phyloP scores from a whole-genome alignment of 1,284 basidiomycete genomes.

The Ceratobasidium sp. region DNA sequence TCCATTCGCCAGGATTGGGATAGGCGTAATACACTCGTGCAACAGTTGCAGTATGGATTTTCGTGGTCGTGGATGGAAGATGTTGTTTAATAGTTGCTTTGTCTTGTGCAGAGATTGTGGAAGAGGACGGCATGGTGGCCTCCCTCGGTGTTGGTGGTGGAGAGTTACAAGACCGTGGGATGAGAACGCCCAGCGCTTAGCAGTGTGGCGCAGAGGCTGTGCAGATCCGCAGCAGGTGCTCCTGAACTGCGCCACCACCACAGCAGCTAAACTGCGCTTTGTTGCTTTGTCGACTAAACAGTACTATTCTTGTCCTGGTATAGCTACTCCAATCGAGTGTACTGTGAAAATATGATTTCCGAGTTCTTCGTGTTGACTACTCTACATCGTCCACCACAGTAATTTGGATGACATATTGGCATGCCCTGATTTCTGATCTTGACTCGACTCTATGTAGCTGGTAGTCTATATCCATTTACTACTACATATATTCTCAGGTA shows the following conservation, averaged over 20 bases:
- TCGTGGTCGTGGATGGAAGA: conserved; percentile 68
- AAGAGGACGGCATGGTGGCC: conserved; percentile 73
- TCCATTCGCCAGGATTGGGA: conserved; percentile 81
- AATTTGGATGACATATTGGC: no score
- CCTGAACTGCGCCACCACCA: background rate
- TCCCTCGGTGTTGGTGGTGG: conserved; percentile 6
- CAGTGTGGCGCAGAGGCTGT: background rate
- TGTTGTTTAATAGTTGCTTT: conserved; percentile 80
- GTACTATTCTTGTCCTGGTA: background rate
- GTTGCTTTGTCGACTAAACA: background rate
- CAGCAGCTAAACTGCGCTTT: background rate
- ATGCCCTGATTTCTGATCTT: no score
- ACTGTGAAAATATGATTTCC: no score
- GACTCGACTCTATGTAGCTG: no score
- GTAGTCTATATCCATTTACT: no score
- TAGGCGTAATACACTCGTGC: conserved; percentile 90
- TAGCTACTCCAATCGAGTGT: no score
- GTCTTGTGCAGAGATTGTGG: conserved; percentile 78
- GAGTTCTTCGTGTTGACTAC: no score
- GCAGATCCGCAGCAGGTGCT: background rate
- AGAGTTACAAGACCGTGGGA: background rate
- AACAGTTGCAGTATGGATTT: conserved; percentile 83
- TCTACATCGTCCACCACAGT: no score
- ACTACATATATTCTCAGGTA: conserved; percentile 54
- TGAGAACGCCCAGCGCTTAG: conserved; percentile 5